Base-by-base conservation (phyloP, 768 basidiomycete genomes). In the Collybia mongolica region DNA sequence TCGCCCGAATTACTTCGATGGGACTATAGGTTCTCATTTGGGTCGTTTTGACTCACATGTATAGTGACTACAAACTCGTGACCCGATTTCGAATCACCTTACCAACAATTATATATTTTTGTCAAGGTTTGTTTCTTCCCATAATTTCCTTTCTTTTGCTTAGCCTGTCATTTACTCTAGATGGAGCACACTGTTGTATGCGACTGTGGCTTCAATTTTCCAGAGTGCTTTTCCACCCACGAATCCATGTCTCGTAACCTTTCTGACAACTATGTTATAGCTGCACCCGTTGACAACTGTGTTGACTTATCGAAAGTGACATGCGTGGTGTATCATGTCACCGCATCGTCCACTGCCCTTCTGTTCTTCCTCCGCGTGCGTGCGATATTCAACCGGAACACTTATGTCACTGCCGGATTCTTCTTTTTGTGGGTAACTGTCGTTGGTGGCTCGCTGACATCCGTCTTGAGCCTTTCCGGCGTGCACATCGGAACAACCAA, bases 301-400 rank as follows among this genome's bases (percentile, higher is more conserved):
- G 39, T 48, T 5, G 56, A 48, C 14, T 24, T 63, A 11, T 46
- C 53, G 43, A 50, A 53, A 18, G 56, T 52, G 0, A 46, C 57
- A 9, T 54, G 54, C n/a, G 35, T 54, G 14, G 53, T 48, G 23
- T 65, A 54, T 37, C 48, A 54, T 26, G 35, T 67, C 7, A 51
- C 62, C 0, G 50, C 58, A 15, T 53, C 57, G 1, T 55, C 54
- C 2, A 62, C 62, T 1, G 47, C 62, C 4, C 55, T 65, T 14
- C 59, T 71, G 1, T 66, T 71, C 52, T 62, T 69, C 36, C 56
- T 65, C 32, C 57, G 68, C 17, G 64, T 63, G 1, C 58, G 60
- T 20, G 64, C 68, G 6, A 53, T 72, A 17, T 72, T 63, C 48
- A 39, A 52, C 23, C 29, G 52, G 1, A 49, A 59, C 6, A 60